Evolutionary conservation across 495 filamentous ascomycete genomes (phyloP), one percentile per base, ranked within the genome.

Genomic region (Hapsidospora chrysogenum): DNA sequence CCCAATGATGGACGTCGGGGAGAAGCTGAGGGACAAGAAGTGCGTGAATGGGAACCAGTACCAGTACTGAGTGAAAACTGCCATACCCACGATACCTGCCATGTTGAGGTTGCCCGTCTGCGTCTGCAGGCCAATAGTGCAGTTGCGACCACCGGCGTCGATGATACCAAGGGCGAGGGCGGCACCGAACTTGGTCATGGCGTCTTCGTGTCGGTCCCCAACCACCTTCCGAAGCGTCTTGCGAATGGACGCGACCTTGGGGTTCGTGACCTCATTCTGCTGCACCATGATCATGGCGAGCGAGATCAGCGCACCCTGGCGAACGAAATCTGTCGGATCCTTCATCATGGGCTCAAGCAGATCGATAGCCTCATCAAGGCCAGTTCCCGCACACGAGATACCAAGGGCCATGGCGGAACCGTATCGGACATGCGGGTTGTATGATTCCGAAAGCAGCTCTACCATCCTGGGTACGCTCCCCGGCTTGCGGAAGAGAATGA

Each of bases 1-100:
- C 31, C 78, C 87, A 38, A 95, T 93, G 47, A 99, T 81, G 1
- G 86, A 80, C 7, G 92, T 96, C 0, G 92, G 92, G 6, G 80
- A 78, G 52, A 96, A 95, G 49, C 80, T 84, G 41, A 96, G 66
- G 0, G 85, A 87, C 15, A 99, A 58, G 73, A 99, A 99, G 56
- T 96, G 92, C 17, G 89, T 93, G 45, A 95, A 74, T 31, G 92
- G 92, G 74, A 99, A 99, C 92, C 92, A 99, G 60, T 99, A 99
- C 92, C 92, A 99, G 61, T 99, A 99, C 54, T 99, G 92, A 5
- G 84, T 89, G 61, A 99, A 99, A 18, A 99, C 80, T 27, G 85
- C 85, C 73, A 93, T 93, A 41, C 92, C 92, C 15, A 99, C 86
- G 39, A 96, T 89, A 38, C 82, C 92, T 13, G 84, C 72, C 83